A percentile compares a stretch with the other conserved stretches of the same genome.
These are phyloP conservation scores for Eudorina sp. DNA, from an alignment of 139 green algal genomes.

Conservation along the genomic window DNA sequence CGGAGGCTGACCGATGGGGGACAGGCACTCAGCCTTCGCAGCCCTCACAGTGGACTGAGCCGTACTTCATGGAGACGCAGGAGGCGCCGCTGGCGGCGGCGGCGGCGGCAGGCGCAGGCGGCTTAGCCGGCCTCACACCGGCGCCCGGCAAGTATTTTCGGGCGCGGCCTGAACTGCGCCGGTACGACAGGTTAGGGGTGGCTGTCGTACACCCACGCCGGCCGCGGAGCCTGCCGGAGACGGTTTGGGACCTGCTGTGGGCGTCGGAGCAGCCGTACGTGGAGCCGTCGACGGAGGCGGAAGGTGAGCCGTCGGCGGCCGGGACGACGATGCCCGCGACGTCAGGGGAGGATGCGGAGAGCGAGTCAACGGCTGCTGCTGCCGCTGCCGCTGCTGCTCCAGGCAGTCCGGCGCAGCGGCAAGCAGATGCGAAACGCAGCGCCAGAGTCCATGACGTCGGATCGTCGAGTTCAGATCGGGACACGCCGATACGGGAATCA, in stretches of 20 bases:
- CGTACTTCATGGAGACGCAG: background rate
- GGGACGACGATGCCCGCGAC: background rate
- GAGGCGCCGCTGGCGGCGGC: background rate
- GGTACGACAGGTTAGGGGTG: background rate
- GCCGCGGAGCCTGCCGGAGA: background rate
- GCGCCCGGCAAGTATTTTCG: background rate
- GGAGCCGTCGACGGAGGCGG: background rate
- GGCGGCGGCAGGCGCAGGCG: background rate
- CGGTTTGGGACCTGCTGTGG: background rate
- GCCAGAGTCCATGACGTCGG: too few relatives aligned
- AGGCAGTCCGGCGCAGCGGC: too few relatives aligned
- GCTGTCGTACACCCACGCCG: background rate
- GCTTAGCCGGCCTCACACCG: background rate
- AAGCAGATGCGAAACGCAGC: too few relatives aligned
- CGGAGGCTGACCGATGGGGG: too few relatives aligned
- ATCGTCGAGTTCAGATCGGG: too few relatives aligned
- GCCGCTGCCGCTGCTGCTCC: too few relatives aligned
- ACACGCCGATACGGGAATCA: too few relatives aligned
- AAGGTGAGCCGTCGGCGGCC: background rate
- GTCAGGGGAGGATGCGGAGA: background rate
- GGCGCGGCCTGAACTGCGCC: too few relatives aligned
- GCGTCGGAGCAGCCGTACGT: background rate
- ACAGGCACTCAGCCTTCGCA: too few relatives aligned
- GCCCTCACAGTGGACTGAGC: too few relatives aligned
- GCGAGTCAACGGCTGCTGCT: too few relatives aligned